These are phyloP conservation scores for Ilyonectria mors-panacis DNA, from an alignment of 2,329 filamentous ascomycete species.

Conservation along the genomic window DNA sequence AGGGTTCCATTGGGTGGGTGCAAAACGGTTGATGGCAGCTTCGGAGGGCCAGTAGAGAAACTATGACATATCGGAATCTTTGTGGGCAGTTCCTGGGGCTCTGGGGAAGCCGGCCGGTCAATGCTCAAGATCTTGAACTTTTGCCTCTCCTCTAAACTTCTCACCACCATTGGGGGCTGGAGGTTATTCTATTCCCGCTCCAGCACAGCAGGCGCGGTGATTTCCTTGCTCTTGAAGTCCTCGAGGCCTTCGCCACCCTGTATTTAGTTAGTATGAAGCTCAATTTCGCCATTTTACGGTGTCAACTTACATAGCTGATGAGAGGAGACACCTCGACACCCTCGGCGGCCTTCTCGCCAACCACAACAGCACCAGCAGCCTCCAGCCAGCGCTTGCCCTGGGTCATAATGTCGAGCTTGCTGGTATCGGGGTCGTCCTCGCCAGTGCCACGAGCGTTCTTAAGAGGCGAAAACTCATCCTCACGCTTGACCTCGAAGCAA, in stretches of 20 bases:
- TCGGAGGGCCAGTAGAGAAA: not conserved
- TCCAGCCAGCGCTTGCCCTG: conserved; percentile 91
- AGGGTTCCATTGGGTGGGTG: not conserved
- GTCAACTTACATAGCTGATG: conserved; percentile 89
- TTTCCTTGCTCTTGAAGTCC: conserved; percentile 65
- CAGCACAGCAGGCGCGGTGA: conserved; percentile 68
- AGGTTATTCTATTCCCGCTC: conserved; percentile 58
- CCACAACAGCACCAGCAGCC: conserved; percentile 82
- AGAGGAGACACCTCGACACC: conserved; percentile 94
- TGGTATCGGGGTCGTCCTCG: conserved; percentile 95
- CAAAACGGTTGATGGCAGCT: not conserved
- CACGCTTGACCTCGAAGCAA: conserved; percentile 94
- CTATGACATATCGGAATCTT: not conserved
- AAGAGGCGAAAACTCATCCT: conserved; percentile 97
- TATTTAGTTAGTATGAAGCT: conserved; percentile 23
- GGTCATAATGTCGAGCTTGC: conserved; percentile 88
- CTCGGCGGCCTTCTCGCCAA: conserved; percentile 72
- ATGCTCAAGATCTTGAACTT: not conserved
- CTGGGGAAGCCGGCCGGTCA: not conserved
- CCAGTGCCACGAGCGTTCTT: conserved; percentile 91
- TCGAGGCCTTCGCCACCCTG: conserved; percentile 76
- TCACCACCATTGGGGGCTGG: not conserved
- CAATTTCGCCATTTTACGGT: not conserved
- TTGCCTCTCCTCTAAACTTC: conserved; percentile 13
- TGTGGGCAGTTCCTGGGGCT: not conserved